A percentile compares a stretch with the other conserved stretches of the same genome.
phyloP scores from a whole-genome alignment of 345 rosid genomes.

The Heritiera littoralis region DNA sequence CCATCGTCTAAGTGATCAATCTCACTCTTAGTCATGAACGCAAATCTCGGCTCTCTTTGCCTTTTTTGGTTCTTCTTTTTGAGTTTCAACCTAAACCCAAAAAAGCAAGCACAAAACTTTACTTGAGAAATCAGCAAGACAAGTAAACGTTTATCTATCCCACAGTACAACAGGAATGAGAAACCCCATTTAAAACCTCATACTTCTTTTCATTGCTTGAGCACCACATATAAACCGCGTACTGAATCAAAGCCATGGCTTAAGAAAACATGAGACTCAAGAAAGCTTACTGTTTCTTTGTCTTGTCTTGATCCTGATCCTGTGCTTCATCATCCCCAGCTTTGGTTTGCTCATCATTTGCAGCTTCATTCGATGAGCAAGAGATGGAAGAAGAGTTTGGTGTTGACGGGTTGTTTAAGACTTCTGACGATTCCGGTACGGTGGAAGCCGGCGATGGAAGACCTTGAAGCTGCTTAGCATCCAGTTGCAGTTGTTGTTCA shows the following conservation, averaged over 20 bases:
- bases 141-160: neutral
- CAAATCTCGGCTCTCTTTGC: slow-evolving; percentile 83
- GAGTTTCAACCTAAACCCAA: slow-evolving; percentile 67
- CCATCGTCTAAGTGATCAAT: slow-evolving; percentile 97
- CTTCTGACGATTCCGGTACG: slow-evolving; percentile 70
- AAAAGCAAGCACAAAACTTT: slow-evolving; percentile 11
- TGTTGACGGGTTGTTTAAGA: slow-evolving; percentile 68
- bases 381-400: slow-evolving; percentile 89
- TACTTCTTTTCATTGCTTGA: neutral
- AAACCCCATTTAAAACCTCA: neutral
- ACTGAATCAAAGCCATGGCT: neutral
- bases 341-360: slow-evolving; percentile 37
- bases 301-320: slow-evolving; percentile 49
- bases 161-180: slow-evolving; percentile 11
- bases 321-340: slow-evolving; percentile 46
- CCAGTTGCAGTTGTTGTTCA: slow-evolving; percentile 9
- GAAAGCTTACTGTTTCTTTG: slow-evolving; percentile 72
- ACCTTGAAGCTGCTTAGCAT: slow-evolving; percentile 15
- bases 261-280: neutral
- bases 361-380: slow-evolving; percentile 73
- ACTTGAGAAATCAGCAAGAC: neutral
- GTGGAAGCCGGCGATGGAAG: slow-evolving; percentile 49
- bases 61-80: slow-evolving; percentile 84
- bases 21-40: slow-evolving; percentile 96
- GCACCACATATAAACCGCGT: neutral